Base-by-base conservation (phyloP, 441 rosid species). In the Monsonia emarginata region DNA sequence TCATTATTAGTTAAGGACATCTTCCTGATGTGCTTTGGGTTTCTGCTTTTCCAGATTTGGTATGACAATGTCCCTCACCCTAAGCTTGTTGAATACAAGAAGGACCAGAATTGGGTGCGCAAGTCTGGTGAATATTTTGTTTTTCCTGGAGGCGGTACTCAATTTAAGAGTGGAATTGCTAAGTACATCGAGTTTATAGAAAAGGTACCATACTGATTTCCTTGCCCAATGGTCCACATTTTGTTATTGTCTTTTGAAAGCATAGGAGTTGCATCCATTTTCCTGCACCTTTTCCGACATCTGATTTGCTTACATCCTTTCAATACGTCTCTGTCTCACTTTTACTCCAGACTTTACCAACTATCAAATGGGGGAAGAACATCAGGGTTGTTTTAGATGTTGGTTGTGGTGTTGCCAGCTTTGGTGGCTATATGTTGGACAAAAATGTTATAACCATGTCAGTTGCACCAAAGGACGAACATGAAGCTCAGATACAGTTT, bases 401-500 rank as follows among this genome's bases (percentile, higher is more conserved):
- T 44, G 96, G 94, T n/a, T 87, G 96, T 70, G 97, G 98, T 0
- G 97, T 92, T 4, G 97, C 98, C 54, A 87, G 89, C 84, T 87
- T 93, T 74, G 97, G 98, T n/a, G 98, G 97, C 57, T 82, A 79
- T 74, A 77, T 93, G 77, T 72, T 86, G 65, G 88, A 88, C 64
- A 87, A 72, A 80, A 76, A 79, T 78, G 98, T 87, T 9, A 78
- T 93, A 67, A 85, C 96, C 19, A 87, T 93, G 97, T 93, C 98
- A 4, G 79, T 93, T 71, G 97, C 97, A 5, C 98, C 98, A 18
- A 93, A 93, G 80, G 98, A 90, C 76, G 96, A 90, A 69, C 98
- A 93, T 16, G 97, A 93, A 76, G 96, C 97, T 80, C 98, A 90
- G 84, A 90, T 93, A 75, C 96, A 93, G 79, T 90, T 93, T 75